Evolutionary conservation across 192 early-diverging fungal genomes (phyloP), one percentile per base, ranked within the genome.

Genomic region (Podila epicladia): DNA sequence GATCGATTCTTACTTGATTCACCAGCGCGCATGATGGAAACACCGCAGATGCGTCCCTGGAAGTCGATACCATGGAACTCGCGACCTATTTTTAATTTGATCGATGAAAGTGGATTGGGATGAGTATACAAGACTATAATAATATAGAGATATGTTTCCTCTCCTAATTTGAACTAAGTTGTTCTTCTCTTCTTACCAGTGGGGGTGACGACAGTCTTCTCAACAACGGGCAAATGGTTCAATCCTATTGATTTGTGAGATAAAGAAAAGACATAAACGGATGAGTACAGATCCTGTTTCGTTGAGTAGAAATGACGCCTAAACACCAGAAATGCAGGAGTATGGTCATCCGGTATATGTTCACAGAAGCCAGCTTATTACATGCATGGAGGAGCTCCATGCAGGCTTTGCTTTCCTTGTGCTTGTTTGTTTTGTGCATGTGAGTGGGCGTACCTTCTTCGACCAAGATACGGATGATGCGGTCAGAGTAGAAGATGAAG

Each of bases 1-100:
- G 32, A 3, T 55, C 62, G 19, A 24, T 13, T 45, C 19, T 64
- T 80, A 80, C 77, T 89, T n/a, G 94, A 90, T 82, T 98, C 97
- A 72, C 97, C 97, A n/a, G 97, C 97, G 29, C 95, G 87, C 96
- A 98, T 97, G 65, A 98, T 98, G 17, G 95, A 96, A 6, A 97
- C 94, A 32, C 96, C 96, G 84, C 96, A 97, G 75, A 97, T 97
- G 45, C 93, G 87, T 66, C 95, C 95, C 71, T 92, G 85, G 69
- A 95, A 95, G 31, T 85, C 89, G 22, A 95, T 90, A 58, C 95
- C 95, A 71, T 87, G 58, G 73, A 88, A 95, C 24, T 90, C 80
- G 41, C 84, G 80, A 29, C 91, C 93, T 70, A 74, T 48, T 62
- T 59, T 59, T 17, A 45, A 37, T 24, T 15, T 45, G 41, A 45